Percentiles rank a stretch among this genome's conserved stretches.
Conservation (phyloP, 140 eudicot species). For the Senecio squalidus region DNA sequence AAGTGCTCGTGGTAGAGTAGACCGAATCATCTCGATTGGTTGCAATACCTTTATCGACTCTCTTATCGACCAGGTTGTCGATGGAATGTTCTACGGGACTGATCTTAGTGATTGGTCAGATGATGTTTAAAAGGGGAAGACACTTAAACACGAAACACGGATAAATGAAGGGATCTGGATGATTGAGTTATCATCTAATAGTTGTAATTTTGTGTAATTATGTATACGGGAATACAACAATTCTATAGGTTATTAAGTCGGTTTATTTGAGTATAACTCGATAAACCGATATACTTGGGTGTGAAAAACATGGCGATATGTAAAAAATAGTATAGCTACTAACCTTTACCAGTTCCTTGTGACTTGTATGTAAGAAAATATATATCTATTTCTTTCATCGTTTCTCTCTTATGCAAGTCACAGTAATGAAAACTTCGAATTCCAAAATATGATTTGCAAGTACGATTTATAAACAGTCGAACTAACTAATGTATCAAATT, state of each 20-base stretch:
- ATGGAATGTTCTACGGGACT: slow-evolving; percentile 64
- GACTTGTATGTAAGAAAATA: background rate
- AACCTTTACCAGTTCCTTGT: background rate
- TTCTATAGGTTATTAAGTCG: slow-evolving; percentile 9
- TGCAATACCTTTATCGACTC: slow-evolving; percentile 76
- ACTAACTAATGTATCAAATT: too few relatives aligned
- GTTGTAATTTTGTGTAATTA: slow-evolving; percentile 20
- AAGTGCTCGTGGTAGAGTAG: slow-evolving; percentile 61
- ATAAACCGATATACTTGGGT: slow-evolving; percentile 10
- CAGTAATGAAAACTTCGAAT: too few relatives aligned
- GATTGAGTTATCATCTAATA: slow-evolving; percentile 3
- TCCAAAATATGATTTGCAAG: too few relatives aligned
- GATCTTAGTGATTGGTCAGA: slow-evolving; percentile 57
- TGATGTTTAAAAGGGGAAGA: slow-evolving; percentile 25
- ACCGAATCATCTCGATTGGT: slow-evolving; percentile 44
- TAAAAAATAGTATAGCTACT: background rate
- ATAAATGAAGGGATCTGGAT: slow-evolving; percentile 1
- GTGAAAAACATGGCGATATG: background rate
- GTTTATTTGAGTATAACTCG: slow-evolving; percentile 10
- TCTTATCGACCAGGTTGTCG: slow-evolving; percentile 66
- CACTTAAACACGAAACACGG: background rate
- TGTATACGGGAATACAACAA: background rate
- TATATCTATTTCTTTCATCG: too few relatives aligned
- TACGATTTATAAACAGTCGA: too few relatives aligned
- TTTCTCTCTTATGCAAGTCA: too few relatives aligned